phyloP scores from a whole-genome alignment of 345 rosid genomes.

The Pseudoturritis turrita region DNA sequence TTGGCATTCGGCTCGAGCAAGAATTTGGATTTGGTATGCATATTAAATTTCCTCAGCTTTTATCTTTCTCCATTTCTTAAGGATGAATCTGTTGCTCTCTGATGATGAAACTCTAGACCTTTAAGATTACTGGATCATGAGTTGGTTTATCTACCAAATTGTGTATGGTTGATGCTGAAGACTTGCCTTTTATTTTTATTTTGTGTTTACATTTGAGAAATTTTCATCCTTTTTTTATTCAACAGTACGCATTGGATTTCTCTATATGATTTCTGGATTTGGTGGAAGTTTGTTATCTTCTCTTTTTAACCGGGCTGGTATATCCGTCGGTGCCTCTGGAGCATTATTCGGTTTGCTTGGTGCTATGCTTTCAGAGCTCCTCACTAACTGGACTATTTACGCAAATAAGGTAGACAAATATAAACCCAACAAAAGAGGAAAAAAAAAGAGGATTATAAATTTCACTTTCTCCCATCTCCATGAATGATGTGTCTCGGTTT shows the following conservation, averaged over 20 bases:
- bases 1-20: conserved; percentile 92
- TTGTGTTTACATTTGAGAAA: not conserved
- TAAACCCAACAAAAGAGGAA: not conserved
- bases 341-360: conserved; percentile 96
- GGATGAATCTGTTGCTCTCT: not conserved
- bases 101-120: not conserved
- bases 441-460: not conserved
- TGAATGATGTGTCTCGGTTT: conserved; percentile 9
- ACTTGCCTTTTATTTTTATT: not conserved
- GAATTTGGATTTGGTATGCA: conserved; percentile 88
- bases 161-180: not conserved
- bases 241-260: conserved; percentile 78
- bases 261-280: conserved; percentile 77
- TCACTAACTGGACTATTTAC: conserved; percentile 92
- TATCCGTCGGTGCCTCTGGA: conserved; percentile 99
- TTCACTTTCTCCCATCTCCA: not conserved
- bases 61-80: not conserved
- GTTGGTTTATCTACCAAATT: not conserved
- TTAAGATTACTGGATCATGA: not conserved
- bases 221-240: not conserved
- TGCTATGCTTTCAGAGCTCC: conserved; percentile 92
- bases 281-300: conserved; percentile 90
- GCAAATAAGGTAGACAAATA: conserved; percentile 65
- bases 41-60: not conserved
- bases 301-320: conserved; percentile 68